These are phyloP conservation scores for Corrigiola litoralis DNA, from an alignment of 179 eudicot species.

Conservation along the genomic window DNA sequence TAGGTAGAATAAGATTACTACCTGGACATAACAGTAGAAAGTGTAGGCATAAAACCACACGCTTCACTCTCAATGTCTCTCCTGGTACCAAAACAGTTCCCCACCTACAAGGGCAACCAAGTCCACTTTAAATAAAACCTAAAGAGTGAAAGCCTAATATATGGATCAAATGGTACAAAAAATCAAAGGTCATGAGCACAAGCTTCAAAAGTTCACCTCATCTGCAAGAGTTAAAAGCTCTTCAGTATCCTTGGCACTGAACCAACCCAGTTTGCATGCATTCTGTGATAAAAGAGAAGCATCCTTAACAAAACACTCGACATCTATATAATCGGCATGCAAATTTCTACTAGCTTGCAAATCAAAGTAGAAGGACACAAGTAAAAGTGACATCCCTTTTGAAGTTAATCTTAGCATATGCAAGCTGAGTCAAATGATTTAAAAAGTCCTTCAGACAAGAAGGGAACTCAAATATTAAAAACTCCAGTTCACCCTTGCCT, in stretches of 20 bases:
- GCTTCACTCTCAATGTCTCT: constrained; percentile 35
- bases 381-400: too few relatives aligned
- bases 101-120: constrained; percentile 38
- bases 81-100: constrained; percentile 36
- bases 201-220: constrained; percentile 47
- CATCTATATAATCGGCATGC: not conserved
- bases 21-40: constrained; percentile 63
- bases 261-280: constrained; percentile 87
- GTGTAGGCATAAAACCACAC: constrained; percentile 33
- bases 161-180: not conserved
- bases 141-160: not conserved
- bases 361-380: not conserved
- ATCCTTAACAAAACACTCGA: constrained; percentile 1
- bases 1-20: constrained; percentile 21
- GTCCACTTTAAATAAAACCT: not conserved
- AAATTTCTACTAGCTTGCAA: not conserved
- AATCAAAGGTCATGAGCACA: not conserved
- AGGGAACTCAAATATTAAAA: not conserved
- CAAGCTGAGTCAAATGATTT: not conserved
- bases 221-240: constrained; percentile 61
- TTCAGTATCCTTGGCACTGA: constrained; percentile 42
- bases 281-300: constrained; percentile 35
- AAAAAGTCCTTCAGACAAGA: not conserved
- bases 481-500: too few relatives aligned
- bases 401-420: too few relatives aligned